These are phyloP conservation scores for Talaromyces thailandensis DNA, from an alignment of 495 filamentous ascomycete species.

Conservation along the genomic window DNA sequence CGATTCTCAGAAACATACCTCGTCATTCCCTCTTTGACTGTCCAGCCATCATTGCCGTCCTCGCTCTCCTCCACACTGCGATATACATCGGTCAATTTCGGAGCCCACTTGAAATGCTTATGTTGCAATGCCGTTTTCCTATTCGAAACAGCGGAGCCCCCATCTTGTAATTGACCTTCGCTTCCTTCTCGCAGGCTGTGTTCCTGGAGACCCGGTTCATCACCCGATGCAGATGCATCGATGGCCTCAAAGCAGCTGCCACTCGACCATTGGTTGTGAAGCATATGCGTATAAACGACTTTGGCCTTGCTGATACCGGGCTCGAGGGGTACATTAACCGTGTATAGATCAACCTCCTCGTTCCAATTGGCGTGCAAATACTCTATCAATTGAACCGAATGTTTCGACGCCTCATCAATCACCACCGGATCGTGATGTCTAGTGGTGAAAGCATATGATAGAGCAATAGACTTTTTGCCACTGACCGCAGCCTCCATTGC, in stretches of 20 bases:
- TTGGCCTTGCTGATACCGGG: constrained; percentile 57
- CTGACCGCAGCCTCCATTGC: constrained; percentile 91
- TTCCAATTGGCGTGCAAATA: constrained; percentile 69
- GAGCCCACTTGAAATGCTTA: constrained; percentile 92
- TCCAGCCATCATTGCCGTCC: constrained; percentile 93
- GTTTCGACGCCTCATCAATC: constrained; percentile 62
- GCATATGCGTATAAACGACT: constrained; percentile 68
- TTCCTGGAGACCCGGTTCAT: constrained; percentile 44
- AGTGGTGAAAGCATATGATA: constrained; percentile 81
- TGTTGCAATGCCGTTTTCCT: constrained; percentile 37
- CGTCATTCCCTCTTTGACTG: constrained; percentile 76
- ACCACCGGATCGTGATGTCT: constrained; percentile 69
- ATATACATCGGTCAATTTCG: constrained; percentile 77
- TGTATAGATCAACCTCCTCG: constrained; percentile 68
- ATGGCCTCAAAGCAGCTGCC: constrained; percentile 75
- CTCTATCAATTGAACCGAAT: constrained; percentile 68
- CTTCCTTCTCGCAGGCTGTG: constrained; percentile 50
- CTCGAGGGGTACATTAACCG: constrained; percentile 77
- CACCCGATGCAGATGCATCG: constrained; percentile 35
- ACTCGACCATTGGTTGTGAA: constrained; percentile 81
- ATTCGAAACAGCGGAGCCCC: not conserved
- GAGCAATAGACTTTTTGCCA: constrained; percentile 63
- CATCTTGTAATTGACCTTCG: constrained; percentile 28
- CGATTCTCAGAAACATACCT: constrained; percentile 49
- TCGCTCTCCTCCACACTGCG: constrained; percentile 67